Evolutionary conservation across 1,284 basidiomycete species (phyloP).

Genomic region (Ganoderma lingzhi): DNA sequence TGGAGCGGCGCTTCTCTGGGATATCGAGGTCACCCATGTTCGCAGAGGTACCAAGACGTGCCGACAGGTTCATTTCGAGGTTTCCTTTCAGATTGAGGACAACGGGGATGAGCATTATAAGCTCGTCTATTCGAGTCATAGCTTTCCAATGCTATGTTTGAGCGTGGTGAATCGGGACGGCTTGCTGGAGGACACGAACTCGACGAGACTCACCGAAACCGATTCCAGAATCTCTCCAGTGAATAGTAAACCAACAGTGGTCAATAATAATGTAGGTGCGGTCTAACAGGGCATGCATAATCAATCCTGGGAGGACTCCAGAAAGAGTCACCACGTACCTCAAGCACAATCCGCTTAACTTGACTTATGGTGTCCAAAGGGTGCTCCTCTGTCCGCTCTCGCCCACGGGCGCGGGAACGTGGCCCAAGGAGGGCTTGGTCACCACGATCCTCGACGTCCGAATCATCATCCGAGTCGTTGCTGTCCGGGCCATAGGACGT

Average conservation of each 20-base stretch:
- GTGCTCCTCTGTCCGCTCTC: conserved; percentile 32
- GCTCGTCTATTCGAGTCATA: conserved; percentile 90
- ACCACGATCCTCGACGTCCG: conserved; percentile 44
- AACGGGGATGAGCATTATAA: conserved; percentile 97
- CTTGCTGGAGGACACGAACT: not conserved
- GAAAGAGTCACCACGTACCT: conserved; percentile 50
- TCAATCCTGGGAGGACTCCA: not conserved
- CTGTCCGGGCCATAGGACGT: conserved; percentile 37
- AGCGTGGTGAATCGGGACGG: not conserved
- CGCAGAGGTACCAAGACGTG: conserved; percentile 77
- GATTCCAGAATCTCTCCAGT: conserved; percentile 90
- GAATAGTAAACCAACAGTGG: conserved; percentile 80
- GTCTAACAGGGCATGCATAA: conserved; percentile 54
- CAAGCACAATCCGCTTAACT: conserved; percentile 66
- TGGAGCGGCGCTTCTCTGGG: conserved; percentile 65
- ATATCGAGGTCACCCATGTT: conserved; percentile 93
- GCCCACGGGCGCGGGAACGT: conserved; percentile 37
- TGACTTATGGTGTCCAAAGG: conserved; percentile 53
- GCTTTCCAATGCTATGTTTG: conserved; percentile 80
- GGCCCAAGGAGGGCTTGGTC: conserved; percentile 45
- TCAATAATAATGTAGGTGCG: conserved; percentile 76
- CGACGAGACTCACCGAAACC: conserved; percentile 69
- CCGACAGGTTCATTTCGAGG: conserved; percentile 92
- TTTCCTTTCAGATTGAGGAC: conserved; percentile 97
- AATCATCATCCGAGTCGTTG: conserved; percentile 39